Evolutionary conservation across 2,329 filamentous ascomycete genomes (phyloP), one percentile per base, ranked within the genome.

Genomic region (Sporothrix curviconia): DNA sequence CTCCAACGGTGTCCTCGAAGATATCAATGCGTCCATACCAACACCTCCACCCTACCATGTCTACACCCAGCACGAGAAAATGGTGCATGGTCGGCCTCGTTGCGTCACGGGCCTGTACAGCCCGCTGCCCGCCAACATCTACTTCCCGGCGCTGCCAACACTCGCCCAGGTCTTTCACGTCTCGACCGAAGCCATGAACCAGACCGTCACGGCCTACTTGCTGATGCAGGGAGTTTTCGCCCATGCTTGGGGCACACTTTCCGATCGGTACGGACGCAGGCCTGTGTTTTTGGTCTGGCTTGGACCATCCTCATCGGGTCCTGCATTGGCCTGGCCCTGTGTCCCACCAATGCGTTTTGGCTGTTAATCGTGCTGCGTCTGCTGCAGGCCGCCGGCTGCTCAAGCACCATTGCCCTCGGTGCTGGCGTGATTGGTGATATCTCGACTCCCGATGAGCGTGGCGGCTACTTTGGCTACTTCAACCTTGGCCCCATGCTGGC

Each of bases 181-280:
- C 49, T 68, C 68, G 1, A 64, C 65, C 4, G 69, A 69, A 34
- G 56, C 58, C 4, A 60, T 71, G n/a, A 70, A 71, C 57, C 62
- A 66, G 49, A 68, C 67, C 0, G 68, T 71, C 1, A 71, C 69
- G 0, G 65, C 64, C 0, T 71, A 71, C 24, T 60, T 71, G 3
- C 59, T 65, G 0, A 67, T 70, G 59, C 69, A 71, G 39, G 69
- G 68, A 5, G 44, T 64, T n/a, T 12, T 65, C 69, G 1, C 69
- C 69, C 1, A 69, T 70, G 66, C 62, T 71, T 71, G 69, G 69
- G 69, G 69, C 7, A 64, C 69, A 1, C 57, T 71, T 4, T 71
- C 69, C 1, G 69, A 71, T 51, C 65, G 66, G 3, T 68, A 67
- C 47, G 69, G 69, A 14, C 62, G 69, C 2, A 61, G 69, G 5